Evolutionary conservation across 805 yeast species (phyloP).

Genomic region (Saccharomyces eubayanus): DNA sequence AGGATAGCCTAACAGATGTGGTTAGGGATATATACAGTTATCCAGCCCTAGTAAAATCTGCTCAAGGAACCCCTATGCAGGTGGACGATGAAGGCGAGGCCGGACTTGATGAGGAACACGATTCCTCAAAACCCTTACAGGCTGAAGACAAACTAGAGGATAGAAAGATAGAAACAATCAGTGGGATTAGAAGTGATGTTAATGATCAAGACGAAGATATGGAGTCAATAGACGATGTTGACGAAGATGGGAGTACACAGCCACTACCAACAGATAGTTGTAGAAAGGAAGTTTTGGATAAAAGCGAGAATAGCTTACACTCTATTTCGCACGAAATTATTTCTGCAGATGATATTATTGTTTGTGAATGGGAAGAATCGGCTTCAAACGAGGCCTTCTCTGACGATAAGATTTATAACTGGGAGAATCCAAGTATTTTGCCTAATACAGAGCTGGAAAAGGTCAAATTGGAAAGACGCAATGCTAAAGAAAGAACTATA

Average conservation of each 20-base stretch:
- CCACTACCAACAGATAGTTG: neutral
- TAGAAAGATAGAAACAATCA: neutral
- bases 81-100: neutral
- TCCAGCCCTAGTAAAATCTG: neutral
- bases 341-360: constrained; percentile 32
- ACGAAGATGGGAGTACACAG: neutral
- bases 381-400: constrained; percentile 46
- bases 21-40: constrained; percentile 22
- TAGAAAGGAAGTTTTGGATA: neutral
- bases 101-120: neutral
- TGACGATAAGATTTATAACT: constrained; percentile 43
- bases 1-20: constrained; percentile 10
- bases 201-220: neutral
- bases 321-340: constrained; percentile 22
- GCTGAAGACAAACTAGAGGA: neutral
- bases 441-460: constrained; percentile 49
- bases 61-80: neutral
- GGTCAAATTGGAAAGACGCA: constrained; percentile 30
- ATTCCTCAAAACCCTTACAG: neutral
- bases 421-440: constrained; percentile 44
- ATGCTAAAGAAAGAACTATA: constrained; percentile 34
- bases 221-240: neutral
- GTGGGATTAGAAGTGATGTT: neutral
- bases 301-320: neutral
- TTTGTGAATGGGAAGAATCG: constrained; percentile 60